A percentile compares a stretch with the other conserved stretches of the same genome.
phyloP scores from a whole-genome alignment of 306 rosid species.

The Carpinus viminea region DNA sequence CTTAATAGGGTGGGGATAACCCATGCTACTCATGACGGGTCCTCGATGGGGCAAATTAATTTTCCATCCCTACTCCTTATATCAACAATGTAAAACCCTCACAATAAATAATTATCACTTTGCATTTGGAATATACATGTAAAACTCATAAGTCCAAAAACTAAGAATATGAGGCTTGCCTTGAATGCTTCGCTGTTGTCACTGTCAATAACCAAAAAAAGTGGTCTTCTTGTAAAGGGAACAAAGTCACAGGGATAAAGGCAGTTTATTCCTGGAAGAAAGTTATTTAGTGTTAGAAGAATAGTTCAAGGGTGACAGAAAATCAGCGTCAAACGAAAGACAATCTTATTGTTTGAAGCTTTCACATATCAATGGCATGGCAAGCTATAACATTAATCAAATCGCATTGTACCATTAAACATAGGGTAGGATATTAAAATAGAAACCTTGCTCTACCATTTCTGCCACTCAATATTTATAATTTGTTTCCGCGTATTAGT shows the following conservation, averaged over 20 bases:
- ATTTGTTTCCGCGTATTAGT: neutral
- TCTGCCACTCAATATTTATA: neutral
- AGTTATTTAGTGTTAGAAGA: conserved; percentile 34
- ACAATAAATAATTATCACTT: neutral
- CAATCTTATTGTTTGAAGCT: conserved; percentile 6
- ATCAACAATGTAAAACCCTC: neutral
- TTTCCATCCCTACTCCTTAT: neutral
- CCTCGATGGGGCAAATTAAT: neutral
- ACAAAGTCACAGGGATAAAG: conserved; percentile 79
- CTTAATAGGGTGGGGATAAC: neutral
- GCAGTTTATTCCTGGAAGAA: conserved; percentile 74
- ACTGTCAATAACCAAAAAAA: conserved; percentile 77
- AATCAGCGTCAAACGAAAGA: neutral
- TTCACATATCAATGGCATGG: neutral
- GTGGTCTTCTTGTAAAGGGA: conserved; percentile 95
- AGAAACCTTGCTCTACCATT: neutral
- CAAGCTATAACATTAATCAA: neutral
- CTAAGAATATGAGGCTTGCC: conserved; percentile 50
- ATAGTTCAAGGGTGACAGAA: conserved; percentile 18
- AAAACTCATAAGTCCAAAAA: conserved; percentile 16
- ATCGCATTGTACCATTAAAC: neutral
- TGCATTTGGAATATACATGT: conserved; percentile 8
- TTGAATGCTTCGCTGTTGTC: conserved; percentile 81
- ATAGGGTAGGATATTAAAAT: neutral
- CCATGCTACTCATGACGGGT: neutral